A percentile compares a stretch with the other conserved stretches of the same genome.
phyloP scores from a whole-genome alignment of 352 stramenopile species.

The Phytophthora sansomeana region DNA sequence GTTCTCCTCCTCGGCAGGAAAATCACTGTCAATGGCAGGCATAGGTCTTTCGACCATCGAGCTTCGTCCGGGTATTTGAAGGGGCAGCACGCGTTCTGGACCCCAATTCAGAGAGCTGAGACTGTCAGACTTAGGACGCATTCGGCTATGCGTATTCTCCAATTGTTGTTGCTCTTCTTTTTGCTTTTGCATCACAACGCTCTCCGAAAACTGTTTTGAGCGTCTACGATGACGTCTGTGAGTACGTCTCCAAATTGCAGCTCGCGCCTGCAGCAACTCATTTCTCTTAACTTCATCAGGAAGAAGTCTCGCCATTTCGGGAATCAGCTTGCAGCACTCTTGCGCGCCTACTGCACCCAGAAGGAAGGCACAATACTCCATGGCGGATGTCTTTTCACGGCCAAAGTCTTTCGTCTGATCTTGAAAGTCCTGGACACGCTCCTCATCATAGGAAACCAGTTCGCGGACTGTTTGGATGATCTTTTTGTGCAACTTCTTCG shows the following conservation, averaged over 20 bases:
- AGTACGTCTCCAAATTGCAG: constrained; percentile 66
- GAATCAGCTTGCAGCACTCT: constrained; percentile 77
- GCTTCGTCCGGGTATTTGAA: constrained; percentile 29
- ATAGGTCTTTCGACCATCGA: constrained; percentile 52
- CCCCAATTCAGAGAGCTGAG: constrained; percentile 35
- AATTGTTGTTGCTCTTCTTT: constrained; percentile 51
- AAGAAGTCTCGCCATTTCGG: constrained; percentile 75
- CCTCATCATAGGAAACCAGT: constrained; percentile 67
- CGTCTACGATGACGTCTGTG: constrained; percentile 70
- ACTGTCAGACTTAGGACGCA: constrained; percentile 64
- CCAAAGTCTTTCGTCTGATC: constrained; percentile 85
- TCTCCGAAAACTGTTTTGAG: constrained; percentile 86
- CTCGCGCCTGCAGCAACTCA: constrained; percentile 67
- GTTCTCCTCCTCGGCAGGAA: constrained; percentile 26
- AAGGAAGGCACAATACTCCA: constrained; percentile 83
- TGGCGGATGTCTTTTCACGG: constrained; percentile 65
- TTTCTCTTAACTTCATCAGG: constrained; percentile 70
- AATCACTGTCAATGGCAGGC: constrained; percentile 25
- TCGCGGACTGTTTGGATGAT: constrained; percentile 74
- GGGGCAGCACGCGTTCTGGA: constrained; percentile 25
- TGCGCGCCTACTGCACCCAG: constrained; percentile 71
- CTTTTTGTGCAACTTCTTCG: constrained; percentile 79
- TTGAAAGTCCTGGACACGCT: constrained; percentile 82
- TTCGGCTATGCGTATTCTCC: constrained; percentile 32
- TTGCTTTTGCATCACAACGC: constrained; percentile 70